Base-by-base conservation (phyloP, 2,329 filamentous ascomycete species). In the Fusarium oligoseptatum region DNA sequence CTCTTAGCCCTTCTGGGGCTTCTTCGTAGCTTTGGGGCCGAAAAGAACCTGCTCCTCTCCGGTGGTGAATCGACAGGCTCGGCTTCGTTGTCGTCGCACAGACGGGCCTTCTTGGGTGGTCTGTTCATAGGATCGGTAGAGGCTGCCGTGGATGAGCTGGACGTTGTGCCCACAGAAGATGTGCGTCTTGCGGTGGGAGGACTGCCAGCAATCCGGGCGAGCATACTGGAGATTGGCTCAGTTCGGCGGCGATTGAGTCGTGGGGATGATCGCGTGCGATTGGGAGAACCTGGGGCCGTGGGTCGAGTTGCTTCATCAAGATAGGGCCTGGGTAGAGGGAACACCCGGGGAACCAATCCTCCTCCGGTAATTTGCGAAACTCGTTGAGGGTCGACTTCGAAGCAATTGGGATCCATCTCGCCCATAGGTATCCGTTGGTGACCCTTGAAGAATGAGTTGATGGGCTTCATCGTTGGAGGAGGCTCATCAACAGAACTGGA, bases 391-490 rank as follows among this genome's bases (percentile, higher is more conserved):
- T 91, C 87, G 14, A 90, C 83, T 15, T 85, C 82, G 75, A 91
- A 91, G 78, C 88, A 91, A 71, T 91, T 91, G 43, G 87, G 83
- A 61, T 91, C 89, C 89, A 91, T 91, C 76, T 90, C 88, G n/a
- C 87, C 89, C 77, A 91, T 86, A 0, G 89, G 88, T 67, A 90
- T 87, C 3, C 89, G 87, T 37, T 81, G 80, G 64, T 84, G 81
- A 24, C 83, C 83, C 66, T 86, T 87, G 80, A 91, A 90, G 76
- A 89, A 91, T 4, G 86, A 84, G 41, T 84, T 85, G 68, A 91
- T 90, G 3, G 88, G 87, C 72, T 90, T 90, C 14, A 79, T 57
- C 72, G 29, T 29, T 29, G 83, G 76, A n/a, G 77, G 74, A 73
- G 83, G 76, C 29, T 77, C 74, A 60, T 74, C 68, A 15, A 76